Evolutionary conservation across 1,284 basidiomycete species (phyloP), one percentile per base, ranked within the genome.

Genomic region (Phlebopus sp.): DNA sequence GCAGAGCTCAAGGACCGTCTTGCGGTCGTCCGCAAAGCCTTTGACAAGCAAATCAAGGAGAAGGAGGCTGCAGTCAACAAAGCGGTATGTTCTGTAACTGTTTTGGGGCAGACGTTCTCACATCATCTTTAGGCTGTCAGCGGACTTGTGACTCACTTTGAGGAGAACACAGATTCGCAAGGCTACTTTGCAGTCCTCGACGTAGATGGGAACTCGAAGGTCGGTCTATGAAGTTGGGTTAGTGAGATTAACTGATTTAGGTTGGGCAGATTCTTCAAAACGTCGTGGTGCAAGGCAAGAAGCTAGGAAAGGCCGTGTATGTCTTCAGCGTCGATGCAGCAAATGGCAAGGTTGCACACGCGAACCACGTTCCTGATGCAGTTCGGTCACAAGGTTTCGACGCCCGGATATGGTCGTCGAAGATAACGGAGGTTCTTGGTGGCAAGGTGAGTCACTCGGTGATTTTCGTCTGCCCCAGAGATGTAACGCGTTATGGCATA

Each of bases 41-140:
- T 96, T 57, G 90, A 92, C 55, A 92, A 94, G 58, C 80, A 87
- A 57, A 73, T 79, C 53, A 97, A 95, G 71, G 93, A 92, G 55
- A 84, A 78, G 60, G 86, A 92, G 59, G 77, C 84, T 27, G 79
- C 82, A 27, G 79, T 85, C 37, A 87, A 84, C 63, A 98, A 95
- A 73, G 75, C 81, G 57, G 92, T 94, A 49, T 55, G 76, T 60
- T 19, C 13, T 32, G 13, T 39, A n/a, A 11, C 8, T 17, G 8
- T 11, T 21, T 15, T 36, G 14, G 29, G 32, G 25, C 18, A 13
- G 19, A 32, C 34, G 42, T 32, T 30, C 45, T 21, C 38, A 21
- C 25, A 18, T 25, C 44, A 37, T 44, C 29, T 15, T 8, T 54
- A 93, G 90, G 84, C 87, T 35, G 69, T 87, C 34, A 90, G 93